phyloP scores from a whole-genome alignment of 1,284 basidiomycete species.

The Vanrija pseudolonga region DNA sequence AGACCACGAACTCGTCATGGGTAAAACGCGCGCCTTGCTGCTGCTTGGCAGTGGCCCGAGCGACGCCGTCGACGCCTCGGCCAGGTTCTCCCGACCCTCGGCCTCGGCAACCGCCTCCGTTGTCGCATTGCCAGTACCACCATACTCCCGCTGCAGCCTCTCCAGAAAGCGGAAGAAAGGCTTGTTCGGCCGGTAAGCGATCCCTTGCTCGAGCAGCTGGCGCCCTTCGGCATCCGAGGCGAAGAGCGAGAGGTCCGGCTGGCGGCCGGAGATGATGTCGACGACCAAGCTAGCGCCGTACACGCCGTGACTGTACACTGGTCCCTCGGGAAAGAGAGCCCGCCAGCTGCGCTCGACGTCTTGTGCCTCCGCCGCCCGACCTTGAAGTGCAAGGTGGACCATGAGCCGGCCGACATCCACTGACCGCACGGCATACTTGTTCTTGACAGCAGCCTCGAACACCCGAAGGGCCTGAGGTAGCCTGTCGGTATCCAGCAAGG shows the following conservation, averaged over 20 bases:
- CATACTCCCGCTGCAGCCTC: not conserved
- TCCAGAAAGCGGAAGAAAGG: conserved; percentile 6
- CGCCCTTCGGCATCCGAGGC: not conserved
- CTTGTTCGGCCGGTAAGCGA: conserved; percentile 9
- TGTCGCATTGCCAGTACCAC: not conserved
- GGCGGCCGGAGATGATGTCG: conserved; percentile 25
- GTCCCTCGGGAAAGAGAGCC: not conserved
- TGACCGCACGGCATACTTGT: conserved; percentile 16
- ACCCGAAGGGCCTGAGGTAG: conserved; percentile 19
- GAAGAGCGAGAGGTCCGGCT: conserved; percentile 21
- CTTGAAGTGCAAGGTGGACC: conserved; percentile 20
- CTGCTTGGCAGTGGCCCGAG: too few relatives aligned
- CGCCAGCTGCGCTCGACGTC: conserved; percentile 26
- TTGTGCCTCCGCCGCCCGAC: conserved; percentile 22
- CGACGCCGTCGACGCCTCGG: too few relatives aligned
- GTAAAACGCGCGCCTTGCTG: too few relatives aligned
- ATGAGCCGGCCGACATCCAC: conserved; percentile 30
- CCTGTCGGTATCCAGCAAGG: conserved; percentile 20
- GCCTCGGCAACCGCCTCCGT: not conserved
- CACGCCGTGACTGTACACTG: conserved; percentile 25
- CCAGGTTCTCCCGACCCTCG: too few relatives aligned
- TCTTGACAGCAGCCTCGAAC: conserved; percentile 16
- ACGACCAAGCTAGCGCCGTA: conserved; percentile 30
- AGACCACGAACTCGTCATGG: too few relatives aligned
- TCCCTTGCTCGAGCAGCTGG: not conserved